Conservation (phyloP, 2,329 filamentous ascomycete genomes). For the Venturia carpophila region DNA sequence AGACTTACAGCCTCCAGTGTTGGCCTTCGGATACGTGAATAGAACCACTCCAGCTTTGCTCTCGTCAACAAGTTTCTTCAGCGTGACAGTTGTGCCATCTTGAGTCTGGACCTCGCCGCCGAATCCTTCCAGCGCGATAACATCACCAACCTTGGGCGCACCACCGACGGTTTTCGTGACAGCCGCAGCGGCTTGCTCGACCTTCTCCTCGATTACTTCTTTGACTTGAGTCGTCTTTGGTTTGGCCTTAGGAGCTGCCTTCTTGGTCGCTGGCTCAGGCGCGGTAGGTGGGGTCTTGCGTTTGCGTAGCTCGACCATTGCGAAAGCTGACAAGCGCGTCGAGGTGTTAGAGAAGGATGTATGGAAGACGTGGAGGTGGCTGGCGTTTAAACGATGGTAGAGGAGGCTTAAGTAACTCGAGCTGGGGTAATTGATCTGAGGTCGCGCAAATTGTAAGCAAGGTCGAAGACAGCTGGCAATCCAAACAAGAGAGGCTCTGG, state of each 20-base stretch:
- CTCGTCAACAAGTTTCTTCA: slow-evolving; percentile 72
- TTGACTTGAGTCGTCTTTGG: slow-evolving; percentile 24
- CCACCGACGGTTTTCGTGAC: slow-evolving; percentile 29
- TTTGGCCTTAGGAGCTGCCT: slow-evolving; percentile 32
- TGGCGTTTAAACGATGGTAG: background rate
- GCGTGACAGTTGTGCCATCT: slow-evolving; percentile 69
- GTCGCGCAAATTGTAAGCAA: background rate
- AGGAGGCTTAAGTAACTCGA: background rate
- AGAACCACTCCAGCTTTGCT: slow-evolving; percentile 82
- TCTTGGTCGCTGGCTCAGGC: slow-evolving; percentile 41
- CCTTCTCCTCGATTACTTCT: slow-evolving; percentile 24
- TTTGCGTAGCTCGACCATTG: slow-evolving; percentile 55
- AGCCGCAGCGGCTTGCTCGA: slow-evolving; percentile 26
- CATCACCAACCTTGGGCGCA: slow-evolving; percentile 41
- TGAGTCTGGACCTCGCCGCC: slow-evolving; percentile 73
- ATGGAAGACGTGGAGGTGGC: background rate
- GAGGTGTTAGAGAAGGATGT: background rate
- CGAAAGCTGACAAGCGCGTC: slow-evolving; percentile 6
- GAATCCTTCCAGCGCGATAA: slow-evolving; percentile 47
- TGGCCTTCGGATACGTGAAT: slow-evolving; percentile 93
- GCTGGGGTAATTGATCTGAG: background rate
- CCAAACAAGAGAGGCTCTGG: background rate
- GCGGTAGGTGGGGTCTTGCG: slow-evolving; percentile 49
- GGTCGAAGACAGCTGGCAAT: background rate
- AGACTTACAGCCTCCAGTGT: slow-evolving; percentile 75